phyloP scores from a whole-genome alignment of 139 green algal genomes.

The Volvox reticuliferus region DNA sequence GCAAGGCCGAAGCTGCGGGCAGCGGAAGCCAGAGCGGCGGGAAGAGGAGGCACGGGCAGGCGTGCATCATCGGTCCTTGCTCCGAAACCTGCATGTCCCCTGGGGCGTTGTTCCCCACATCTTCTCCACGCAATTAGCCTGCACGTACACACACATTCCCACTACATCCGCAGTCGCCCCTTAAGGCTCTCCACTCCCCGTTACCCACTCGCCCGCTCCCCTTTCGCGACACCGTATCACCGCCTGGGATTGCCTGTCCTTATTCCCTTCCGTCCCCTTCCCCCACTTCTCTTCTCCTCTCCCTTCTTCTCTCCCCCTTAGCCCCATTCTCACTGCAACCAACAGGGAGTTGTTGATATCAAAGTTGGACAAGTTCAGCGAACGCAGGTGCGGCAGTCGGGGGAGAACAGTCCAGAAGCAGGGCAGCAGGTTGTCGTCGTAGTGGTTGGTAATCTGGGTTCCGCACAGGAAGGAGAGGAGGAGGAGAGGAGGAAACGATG shows the following conservation, averaged over 20 bases:
- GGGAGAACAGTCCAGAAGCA: constrained; percentile 38
- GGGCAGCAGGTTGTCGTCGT: constrained; percentile 44
- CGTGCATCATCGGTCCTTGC: too few relatives aligned
- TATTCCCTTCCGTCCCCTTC: too few relatives aligned
- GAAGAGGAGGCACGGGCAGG: too few relatives aligned
- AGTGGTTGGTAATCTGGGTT: constrained; percentile 48
- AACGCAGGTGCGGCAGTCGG: background rate
- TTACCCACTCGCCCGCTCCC: background rate
- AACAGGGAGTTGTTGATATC: constrained; percentile 42
- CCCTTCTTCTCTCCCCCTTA: background rate
- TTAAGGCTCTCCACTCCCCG: too few relatives aligned
- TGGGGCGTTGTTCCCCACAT: background rate
- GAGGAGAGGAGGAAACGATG: background rate
- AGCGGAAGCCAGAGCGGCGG: background rate
- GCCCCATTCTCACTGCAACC: background rate
- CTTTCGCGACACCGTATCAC: background rate
- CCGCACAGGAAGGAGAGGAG: background rate
- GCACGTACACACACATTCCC: too few relatives aligned
- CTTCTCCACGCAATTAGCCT: background rate
- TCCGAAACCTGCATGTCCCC: background rate
- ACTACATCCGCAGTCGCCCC: too few relatives aligned
- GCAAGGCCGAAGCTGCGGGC: constrained; percentile 34
- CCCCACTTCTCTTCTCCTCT: background rate
- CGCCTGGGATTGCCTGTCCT: background rate
- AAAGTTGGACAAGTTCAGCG: constrained; percentile 44